These are phyloP conservation scores for Syzygium syzygioides DNA, from an alignment of 441 rosid genomes.

Conservation along the genomic window DNA sequence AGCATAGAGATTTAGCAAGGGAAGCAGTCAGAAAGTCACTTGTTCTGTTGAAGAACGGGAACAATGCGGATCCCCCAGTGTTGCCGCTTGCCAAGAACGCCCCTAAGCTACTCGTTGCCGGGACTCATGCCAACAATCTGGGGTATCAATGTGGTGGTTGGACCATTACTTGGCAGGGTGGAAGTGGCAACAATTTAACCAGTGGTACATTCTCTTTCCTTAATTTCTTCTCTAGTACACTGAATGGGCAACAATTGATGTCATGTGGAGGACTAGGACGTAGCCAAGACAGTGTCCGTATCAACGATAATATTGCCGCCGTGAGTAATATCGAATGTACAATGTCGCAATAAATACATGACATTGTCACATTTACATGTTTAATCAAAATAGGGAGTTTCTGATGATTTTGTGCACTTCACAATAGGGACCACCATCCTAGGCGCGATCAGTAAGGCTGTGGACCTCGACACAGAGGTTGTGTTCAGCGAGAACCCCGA, in stretches of 20 bases:
- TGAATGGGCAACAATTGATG: neutral
- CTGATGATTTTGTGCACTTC: neutral
- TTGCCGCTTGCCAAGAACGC: constrained; percentile 2
- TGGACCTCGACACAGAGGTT: neutral
- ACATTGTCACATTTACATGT: neutral
- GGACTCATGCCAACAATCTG: constrained; percentile 8
- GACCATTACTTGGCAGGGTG: constrained; percentile 10
- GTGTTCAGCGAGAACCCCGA: constrained; percentile 6
- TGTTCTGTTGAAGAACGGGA: constrained; percentile 3
- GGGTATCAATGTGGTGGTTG: constrained; percentile 10
- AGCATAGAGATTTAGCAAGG: constrained; percentile 1
- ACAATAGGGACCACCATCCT: constrained; percentile 6
- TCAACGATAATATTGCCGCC: neutral
- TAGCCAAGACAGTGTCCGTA: neutral
- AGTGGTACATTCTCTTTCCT: neutral
- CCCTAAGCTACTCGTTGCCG: neutral
- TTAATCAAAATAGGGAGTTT: neutral
- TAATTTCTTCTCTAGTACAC: neutral
- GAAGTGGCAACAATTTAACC: constrained; percentile 3
- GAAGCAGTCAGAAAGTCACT: constrained; percentile 8
- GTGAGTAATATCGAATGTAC: neutral
- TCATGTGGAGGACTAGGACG: neutral
- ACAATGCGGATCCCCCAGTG: neutral
- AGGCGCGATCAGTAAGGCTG: neutral
- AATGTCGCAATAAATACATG: neutral